These are phyloP conservation scores for Anaeromyces robustus DNA, from an alignment of 192 early-diverging fungal genomes.

Conservation along the genomic window DNA sequence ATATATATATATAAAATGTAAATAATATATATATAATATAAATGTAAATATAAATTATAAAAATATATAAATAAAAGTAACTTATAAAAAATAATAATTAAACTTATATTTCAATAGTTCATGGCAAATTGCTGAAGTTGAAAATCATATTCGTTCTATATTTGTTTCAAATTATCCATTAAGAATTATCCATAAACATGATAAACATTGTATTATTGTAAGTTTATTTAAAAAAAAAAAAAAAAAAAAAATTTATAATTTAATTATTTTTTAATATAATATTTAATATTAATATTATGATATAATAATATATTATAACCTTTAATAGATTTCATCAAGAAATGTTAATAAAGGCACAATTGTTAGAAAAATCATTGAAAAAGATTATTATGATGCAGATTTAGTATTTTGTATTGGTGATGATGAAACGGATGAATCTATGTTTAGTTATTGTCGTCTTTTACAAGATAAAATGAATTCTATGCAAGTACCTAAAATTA, in stretches of 20 bases:
- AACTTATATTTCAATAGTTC: no score
- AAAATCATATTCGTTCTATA: constrained; percentile 64
- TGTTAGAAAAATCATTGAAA: constrained; percentile 36
- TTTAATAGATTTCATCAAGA: constrained; percentile 47
- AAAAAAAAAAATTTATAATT: not conserved
- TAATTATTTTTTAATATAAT: not conserved
- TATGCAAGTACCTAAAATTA: not conserved
- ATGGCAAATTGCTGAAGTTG: constrained; percentile 72
- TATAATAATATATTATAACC: no score
- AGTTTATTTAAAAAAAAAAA: not conserved
- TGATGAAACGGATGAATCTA: constrained; percentile 63
- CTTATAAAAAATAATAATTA: no score
- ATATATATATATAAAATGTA: no score
- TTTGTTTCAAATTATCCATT: constrained; percentile 51
- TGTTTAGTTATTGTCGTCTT: constrained; percentile 33
- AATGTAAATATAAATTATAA: no score
- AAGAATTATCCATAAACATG: constrained; percentile 44
- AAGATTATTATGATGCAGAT: constrained; percentile 22
- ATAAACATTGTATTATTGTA: constrained; percentile 5
- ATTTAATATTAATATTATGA: no score
- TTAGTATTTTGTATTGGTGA: constrained; percentile 59
- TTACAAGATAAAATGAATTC: not conserved
- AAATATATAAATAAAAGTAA: no score
- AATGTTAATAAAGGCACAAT: constrained; percentile 52
- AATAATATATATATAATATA: constrained; percentile 16